Evolutionary conservation across 306 rosid species (phyloP).

Genomic region (Benincasa hispida): DNA sequence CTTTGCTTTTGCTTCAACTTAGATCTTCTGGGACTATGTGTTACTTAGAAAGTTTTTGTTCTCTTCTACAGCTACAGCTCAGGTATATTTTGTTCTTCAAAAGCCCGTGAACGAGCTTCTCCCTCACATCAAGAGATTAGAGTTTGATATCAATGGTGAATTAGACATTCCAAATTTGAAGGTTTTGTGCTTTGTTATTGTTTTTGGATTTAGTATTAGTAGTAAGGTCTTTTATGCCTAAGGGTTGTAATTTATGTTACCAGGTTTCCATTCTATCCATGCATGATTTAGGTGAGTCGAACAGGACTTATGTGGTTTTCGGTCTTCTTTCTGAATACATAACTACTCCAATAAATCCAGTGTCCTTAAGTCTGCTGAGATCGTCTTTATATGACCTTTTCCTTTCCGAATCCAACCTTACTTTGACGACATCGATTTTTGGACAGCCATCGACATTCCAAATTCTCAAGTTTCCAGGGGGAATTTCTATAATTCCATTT

Average conservation of each 20-base stretch:
- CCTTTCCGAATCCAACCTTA: slow-evolving; percentile 61
- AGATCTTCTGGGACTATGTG: not conserved
- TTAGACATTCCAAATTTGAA: slow-evolving; percentile 57
- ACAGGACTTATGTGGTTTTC: slow-evolving; percentile 53
- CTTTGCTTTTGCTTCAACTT: not conserved
- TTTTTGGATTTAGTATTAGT: not conserved
- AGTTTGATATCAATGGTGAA: slow-evolving; percentile 64
- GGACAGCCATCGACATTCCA: slow-evolving; percentile 63
- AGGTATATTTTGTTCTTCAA: slow-evolving; percentile 68
- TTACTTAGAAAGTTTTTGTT: not conserved
- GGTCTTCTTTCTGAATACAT: slow-evolving; percentile 73
- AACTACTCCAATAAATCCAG: slow-evolving; percentile 47
- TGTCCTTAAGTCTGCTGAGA: slow-evolving; percentile 55
- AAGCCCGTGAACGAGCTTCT: slow-evolving; percentile 64
- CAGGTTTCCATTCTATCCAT: slow-evolving; percentile 79
- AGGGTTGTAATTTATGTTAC: slow-evolving; percentile 2
- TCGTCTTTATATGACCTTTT: slow-evolving; percentile 60
- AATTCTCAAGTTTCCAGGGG: slow-evolving; percentile 65
- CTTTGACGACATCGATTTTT: slow-evolving; percentile 49
- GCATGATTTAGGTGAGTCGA: slow-evolving; percentile 42
- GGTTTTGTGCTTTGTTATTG: slow-evolving; percentile 36
- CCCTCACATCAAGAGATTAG: slow-evolving; percentile 54
- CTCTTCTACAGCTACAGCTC: slow-evolving; percentile 54
- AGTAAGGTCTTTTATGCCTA: not conserved
- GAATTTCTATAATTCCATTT: slow-evolving; percentile 59